A percentile compares a stretch with the other conserved stretches of the same genome.
phyloP scores from a whole-genome alignment of 2,329 filamentous ascomycete genomes.

The Dactylellina cionopaga region DNA sequence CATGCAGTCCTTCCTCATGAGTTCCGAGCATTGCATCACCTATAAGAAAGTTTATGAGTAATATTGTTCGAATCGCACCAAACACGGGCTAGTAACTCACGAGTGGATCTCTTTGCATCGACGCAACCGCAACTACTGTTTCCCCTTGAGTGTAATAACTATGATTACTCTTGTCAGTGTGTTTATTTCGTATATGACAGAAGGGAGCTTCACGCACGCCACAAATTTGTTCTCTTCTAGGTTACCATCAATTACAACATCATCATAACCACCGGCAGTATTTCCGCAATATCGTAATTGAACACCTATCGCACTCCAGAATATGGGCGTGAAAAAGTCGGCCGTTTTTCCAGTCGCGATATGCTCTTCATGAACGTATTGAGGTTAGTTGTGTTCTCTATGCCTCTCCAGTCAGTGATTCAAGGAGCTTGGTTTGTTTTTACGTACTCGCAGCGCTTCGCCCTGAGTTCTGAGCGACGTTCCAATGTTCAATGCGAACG shows the following conservation, averaged over 20 bases:
- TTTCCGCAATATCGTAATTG: slow-evolving; percentile 95
- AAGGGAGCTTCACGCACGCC: slow-evolving; percentile 69
- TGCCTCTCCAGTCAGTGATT: neutral
- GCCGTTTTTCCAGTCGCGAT: slow-evolving; percentile 75
- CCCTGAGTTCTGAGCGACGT: slow-evolving; percentile 93
- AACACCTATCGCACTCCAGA: slow-evolving; percentile 91
- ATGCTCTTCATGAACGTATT: slow-evolving; percentile 62
- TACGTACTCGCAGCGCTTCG: slow-evolving; percentile 73
- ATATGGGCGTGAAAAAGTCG: slow-evolving; percentile 86
- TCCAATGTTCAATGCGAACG: slow-evolving; percentile 93
- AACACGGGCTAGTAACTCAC: slow-evolving; percentile 1
- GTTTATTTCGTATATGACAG: neutral
- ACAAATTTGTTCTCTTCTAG: slow-evolving; percentile 82
- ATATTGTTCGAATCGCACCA: neutral
- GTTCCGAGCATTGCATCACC: slow-evolving; percentile 44
- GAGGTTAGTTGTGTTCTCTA: slow-evolving; percentile 1
- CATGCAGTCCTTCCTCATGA: slow-evolving; percentile 42
- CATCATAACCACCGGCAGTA: slow-evolving; percentile 83
- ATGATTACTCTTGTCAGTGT: neutral
- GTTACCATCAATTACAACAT: slow-evolving; percentile 80
- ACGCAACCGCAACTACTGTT: slow-evolving; percentile 86
- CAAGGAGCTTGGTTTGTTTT: neutral
- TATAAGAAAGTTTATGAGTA: neutral
- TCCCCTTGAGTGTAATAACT: slow-evolving; percentile 48
- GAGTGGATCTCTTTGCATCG: slow-evolving; percentile 90